Evolutionary conservation across 2,329 filamentous ascomycete genomes (phyloP).

Genomic region (Fusarium sterilihyphosum): DNA sequence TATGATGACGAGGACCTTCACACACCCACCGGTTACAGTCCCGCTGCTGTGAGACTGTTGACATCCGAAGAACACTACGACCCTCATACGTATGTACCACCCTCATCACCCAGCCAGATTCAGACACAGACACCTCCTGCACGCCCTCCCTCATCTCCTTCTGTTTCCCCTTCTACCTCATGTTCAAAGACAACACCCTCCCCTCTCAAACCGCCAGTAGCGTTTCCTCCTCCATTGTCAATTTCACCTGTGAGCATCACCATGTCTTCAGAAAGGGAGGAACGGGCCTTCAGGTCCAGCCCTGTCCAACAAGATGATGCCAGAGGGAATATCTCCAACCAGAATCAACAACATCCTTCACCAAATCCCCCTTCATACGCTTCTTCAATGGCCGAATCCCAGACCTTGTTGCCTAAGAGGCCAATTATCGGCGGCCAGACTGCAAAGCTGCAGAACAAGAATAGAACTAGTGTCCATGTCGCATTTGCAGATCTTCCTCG

Average conservation of each 20-base stretch:
- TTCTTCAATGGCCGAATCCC: conserved; percentile 16
- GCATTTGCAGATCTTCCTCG: conserved; percentile 49
- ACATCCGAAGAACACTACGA: conserved; percentile 68
- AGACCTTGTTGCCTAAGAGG: conserved; percentile 26
- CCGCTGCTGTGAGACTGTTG: conserved; percentile 67
- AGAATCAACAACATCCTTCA: conserved; percentile 6
- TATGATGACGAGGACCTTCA: conserved; percentile 64
- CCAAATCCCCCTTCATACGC: conserved; percentile 20
- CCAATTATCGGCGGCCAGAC: conserved; percentile 43
- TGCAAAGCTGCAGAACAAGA: conserved; percentile 62
- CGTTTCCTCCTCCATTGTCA: conserved; percentile 21
- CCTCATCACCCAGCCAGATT: conserved; percentile 22
- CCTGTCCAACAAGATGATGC: conserved; percentile 12
- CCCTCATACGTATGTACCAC: conserved; percentile 65
- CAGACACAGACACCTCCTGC: conserved; percentile 8
- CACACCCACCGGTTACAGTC: conserved; percentile 58
- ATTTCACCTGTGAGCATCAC: conserved; percentile 6
- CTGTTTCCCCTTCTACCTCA: conserved; percentile 6
- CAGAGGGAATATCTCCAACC: neutral
- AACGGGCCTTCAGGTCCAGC: neutral
- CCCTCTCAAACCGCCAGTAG: conserved; percentile 28
- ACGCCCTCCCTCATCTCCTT: conserved; percentile 3
- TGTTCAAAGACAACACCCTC: conserved; percentile 19
- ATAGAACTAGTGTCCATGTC: conserved; percentile 46
- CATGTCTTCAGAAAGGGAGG: conserved; percentile 20